Evolutionary conservation across 345 rosid genomes (phyloP), one percentile per base, ranked within the genome.

Genomic region (Eucalyptus polybractea): DNA sequence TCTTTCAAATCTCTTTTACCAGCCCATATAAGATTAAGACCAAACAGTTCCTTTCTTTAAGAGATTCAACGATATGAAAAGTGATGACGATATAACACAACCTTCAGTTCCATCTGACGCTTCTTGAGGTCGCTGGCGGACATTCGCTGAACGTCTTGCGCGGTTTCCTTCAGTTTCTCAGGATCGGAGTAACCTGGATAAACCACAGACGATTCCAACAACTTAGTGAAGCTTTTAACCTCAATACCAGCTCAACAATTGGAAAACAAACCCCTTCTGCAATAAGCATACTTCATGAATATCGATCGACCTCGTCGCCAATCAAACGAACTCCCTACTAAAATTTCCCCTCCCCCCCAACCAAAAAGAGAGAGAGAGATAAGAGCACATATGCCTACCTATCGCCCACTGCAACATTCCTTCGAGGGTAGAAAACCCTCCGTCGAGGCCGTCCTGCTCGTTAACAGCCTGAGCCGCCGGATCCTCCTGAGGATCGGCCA

Each of bases 361-460:
- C 8, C 14, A 31, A n/a, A 60, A 4, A 29, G 7, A 62, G 14
- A 16, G 21, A 51, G 21, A 16, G 8, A 16, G 19, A n/a, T 7
- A 65, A 67, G 80, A 37, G 45, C 45, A 72, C 12, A 76, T 45
- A 47, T 22, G 60, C 7, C 49, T 17, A 97, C 99, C 99, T 87
- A 98, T 97, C 45, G 98, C 99, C 99, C 99, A 98, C 91, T 95
- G 98, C 89, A 98, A 88, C 97, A 98, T 97, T 85, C 98, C 97
- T 12, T 98, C 99, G 6, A 98, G 94, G 42, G 99, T 94, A 90
- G 99, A 95, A 83, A 97, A 97, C n/a, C 98, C 98, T 65, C 99
- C 98, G 87, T 98, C 99, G 31, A 94, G 88, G 86, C 93, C 95
- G 40, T 94, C 96, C 40, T 50, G 93, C 60, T 93, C 95, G 87